Conservation (phyloP, 2,329 filamentous ascomycete species). For the Fusarium agapanthi region DNA sequence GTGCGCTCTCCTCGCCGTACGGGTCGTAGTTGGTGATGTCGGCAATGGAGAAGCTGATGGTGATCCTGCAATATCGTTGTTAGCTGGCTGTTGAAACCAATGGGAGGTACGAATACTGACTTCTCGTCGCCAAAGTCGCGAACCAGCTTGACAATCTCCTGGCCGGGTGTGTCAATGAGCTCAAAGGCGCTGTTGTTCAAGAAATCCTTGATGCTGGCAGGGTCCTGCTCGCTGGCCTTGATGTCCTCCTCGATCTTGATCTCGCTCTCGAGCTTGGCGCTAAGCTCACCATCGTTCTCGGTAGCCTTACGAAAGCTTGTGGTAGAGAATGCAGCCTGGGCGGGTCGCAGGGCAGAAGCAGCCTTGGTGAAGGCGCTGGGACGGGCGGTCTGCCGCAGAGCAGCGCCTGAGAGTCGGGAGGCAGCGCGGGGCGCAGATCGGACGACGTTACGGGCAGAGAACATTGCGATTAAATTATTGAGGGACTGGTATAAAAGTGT, state of each 20-base stretch:
- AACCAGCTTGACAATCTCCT: constrained; percentile 87
- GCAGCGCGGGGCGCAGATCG: constrained; percentile 73
- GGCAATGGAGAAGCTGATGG: constrained; percentile 54
- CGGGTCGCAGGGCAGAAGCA: constrained; percentile 46
- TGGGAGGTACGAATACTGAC: constrained; percentile 59
- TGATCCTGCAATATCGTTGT: constrained; percentile 48
- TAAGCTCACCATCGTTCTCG: constrained; percentile 80
- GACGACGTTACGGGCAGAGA: constrained; percentile 72
- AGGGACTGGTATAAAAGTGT: background rate
- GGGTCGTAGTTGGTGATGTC: constrained; percentile 53
- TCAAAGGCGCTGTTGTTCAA: constrained; percentile 85
- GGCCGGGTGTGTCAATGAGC: constrained; percentile 81
- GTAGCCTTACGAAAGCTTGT: constrained; percentile 52
- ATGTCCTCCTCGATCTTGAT: constrained; percentile 85
- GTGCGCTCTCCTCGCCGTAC: constrained; percentile 49
- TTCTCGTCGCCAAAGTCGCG: constrained; percentile 88
- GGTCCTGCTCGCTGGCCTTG: constrained; percentile 75
- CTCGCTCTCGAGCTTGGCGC: constrained; percentile 86
- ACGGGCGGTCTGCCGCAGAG: constrained; percentile 61
- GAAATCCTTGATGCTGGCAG: constrained; percentile 85
- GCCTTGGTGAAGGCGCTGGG: constrained; percentile 60
- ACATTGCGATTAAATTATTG: constrained; percentile 61
- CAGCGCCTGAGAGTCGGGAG: constrained; percentile 63
- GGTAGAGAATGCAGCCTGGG: constrained; percentile 59
- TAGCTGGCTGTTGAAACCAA: constrained; percentile 18